Conservation (phyloP, 2,329 filamentous ascomycete genomes). For the Aspergillus neoniger region DNA sequence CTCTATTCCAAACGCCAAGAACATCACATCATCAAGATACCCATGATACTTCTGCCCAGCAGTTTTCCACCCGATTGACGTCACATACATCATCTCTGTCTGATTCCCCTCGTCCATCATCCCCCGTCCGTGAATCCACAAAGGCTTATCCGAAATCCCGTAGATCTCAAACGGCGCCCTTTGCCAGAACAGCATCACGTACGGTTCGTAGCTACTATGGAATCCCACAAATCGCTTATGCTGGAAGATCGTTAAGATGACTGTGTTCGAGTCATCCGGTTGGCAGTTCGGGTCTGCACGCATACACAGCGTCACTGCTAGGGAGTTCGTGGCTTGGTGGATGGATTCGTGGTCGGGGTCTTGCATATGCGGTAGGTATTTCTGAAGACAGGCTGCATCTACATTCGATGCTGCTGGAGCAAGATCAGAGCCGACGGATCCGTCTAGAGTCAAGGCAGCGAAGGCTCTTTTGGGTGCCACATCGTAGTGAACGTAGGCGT, state of each 20-base stretch:
- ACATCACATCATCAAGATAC: conserved; percentile 57
- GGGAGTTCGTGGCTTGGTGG: conserved; percentile 63
- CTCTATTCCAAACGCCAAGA: conserved; percentile 60
- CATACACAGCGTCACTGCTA: conserved; percentile 57
- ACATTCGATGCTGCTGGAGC: conserved; percentile 36
- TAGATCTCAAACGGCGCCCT: conserved; percentile 54
- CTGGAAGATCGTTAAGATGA: conserved; percentile 58
- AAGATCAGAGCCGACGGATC: conserved; percentile 52
- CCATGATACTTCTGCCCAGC: conserved; percentile 55
- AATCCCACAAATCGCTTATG: conserved; percentile 54
- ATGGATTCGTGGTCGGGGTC: conserved; percentile 47
- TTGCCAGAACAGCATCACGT: conserved; percentile 55
- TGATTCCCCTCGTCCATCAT: conserved; percentile 32
- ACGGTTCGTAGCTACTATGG: conserved; percentile 59
- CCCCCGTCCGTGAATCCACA: conserved; percentile 58
- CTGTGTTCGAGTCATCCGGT: conserved; percentile 52
- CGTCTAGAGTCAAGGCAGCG: conserved; percentile 49
- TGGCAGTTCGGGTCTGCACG: conserved; percentile 50
- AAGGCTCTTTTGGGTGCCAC: conserved; percentile 54
- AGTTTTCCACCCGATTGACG: conserved; percentile 58
- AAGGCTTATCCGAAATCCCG: conserved; percentile 52
- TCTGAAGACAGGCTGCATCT: conserved; percentile 52
- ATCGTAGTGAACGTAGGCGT: conserved; percentile 58
- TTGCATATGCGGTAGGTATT: conserved; percentile 44
- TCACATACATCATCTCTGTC: conserved; percentile 61